phyloP scores from a whole-genome alignment of 352 stramenopile species.

The Globisporangium alternatum region DNA sequence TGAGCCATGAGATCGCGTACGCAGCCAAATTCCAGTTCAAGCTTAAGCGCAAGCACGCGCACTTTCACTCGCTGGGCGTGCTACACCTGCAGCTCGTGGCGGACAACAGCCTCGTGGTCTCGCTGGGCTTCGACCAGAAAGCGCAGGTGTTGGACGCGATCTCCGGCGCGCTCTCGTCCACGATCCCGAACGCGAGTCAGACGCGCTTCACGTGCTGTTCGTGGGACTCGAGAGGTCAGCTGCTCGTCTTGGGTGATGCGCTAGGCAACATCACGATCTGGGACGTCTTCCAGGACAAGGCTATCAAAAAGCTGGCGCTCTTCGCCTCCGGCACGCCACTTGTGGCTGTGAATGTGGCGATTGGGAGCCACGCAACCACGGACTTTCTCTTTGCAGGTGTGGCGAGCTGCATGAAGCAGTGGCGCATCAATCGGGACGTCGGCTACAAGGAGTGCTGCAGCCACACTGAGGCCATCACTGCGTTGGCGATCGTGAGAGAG shows the following conservation, averaged over 20 bases:
- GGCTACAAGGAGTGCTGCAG: conserved; percentile 54
- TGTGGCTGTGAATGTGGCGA: conserved; percentile 13
- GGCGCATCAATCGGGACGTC: conserved; percentile 54
- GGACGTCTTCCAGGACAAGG: conserved; percentile 67
- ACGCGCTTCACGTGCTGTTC: conserved; percentile 55
- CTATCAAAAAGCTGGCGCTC: conserved; percentile 39
- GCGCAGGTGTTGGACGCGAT: conserved; percentile 69
- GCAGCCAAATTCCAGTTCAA: conserved; percentile 39
- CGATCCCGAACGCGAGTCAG: conserved; percentile 45
- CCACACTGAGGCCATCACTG: conserved; percentile 49
- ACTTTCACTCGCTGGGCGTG: conserved; percentile 68
- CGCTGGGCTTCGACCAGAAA: conserved; percentile 72
- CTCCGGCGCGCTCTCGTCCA: conserved; percentile 49
- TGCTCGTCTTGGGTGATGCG: conserved; percentile 54
- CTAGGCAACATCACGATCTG: conserved; percentile 54
- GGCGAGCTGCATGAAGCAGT: conserved; percentile 52
- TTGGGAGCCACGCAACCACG: neutral
- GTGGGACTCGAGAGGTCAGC: conserved; percentile 50
- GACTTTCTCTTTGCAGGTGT: conserved; percentile 51
- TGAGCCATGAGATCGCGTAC: conserved; percentile 13
- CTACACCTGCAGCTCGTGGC: conserved; percentile 49
- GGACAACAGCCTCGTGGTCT: conserved; percentile 72
- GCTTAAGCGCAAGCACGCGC: conserved; percentile 54
- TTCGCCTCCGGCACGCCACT: conserved; percentile 18
- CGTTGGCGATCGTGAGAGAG: conserved; percentile 34